phyloP scores from a whole-genome alignment of 306 rosid species.

The Vicia sativa region DNA sequence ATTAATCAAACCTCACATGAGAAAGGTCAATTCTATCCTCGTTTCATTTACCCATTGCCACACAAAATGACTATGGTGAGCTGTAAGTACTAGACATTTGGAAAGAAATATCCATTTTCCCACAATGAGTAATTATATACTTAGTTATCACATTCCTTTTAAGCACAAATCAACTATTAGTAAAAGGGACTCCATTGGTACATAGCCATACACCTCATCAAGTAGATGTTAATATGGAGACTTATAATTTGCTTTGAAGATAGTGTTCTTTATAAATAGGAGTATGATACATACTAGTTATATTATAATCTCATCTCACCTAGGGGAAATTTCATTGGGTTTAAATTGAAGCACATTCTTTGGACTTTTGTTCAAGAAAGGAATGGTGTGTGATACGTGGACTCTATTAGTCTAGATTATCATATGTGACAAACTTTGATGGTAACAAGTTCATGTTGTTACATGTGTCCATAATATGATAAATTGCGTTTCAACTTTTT shows the following conservation, averaged over 20 bases:
- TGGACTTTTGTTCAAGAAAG: slow-evolving; percentile 31
- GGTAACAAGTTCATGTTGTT: slow-evolving; percentile 32
- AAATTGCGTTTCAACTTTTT: slow-evolving; percentile 16
- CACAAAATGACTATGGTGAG: slow-evolving; percentile 33
- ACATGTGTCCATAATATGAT: slow-evolving; percentile 30
- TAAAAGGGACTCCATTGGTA: not conserved
- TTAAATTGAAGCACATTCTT: slow-evolving; percentile 1
- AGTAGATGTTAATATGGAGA: slow-evolving; percentile 4
- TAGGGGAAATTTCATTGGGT: slow-evolving; percentile 24
- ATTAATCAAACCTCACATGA: slow-evolving; percentile 11
- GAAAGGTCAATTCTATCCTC: slow-evolving; percentile 45
- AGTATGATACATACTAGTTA: slow-evolving; percentile 2
- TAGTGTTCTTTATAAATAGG: no score
- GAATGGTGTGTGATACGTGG: slow-evolving; percentile 30
- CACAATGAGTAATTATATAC: not conserved
- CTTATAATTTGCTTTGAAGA: no score
- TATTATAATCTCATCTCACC: slow-evolving; percentile 18
- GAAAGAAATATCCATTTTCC: slow-evolving; percentile 23
- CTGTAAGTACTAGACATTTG: not conserved
- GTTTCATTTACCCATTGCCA: slow-evolving; percentile 26
- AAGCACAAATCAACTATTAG: slow-evolving; percentile 13
- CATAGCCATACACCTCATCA: slow-evolving; percentile 33
- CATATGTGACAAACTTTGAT: slow-evolving; percentile 17
- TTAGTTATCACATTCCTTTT: slow-evolving; percentile 38
- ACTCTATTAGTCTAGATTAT: slow-evolving; percentile 16